phyloP scores from a whole-genome alignment of 106 monocot species.

The Allium fistulosum region DNA sequence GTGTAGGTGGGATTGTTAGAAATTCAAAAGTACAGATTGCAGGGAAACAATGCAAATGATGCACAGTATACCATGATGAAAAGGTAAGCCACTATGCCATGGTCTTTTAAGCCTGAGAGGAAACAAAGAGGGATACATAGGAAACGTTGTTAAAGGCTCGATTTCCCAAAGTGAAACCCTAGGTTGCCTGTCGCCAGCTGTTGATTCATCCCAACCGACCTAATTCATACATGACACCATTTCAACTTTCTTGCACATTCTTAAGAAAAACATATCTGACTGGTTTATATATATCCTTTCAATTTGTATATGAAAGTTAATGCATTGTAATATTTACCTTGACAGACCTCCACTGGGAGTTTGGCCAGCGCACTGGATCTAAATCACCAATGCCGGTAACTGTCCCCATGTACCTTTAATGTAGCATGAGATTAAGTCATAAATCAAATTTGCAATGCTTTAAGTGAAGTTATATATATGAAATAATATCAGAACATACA shows the following conservation, averaged over 20 bases:
- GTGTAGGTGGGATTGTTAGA: too few species aligned
- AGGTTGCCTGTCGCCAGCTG: slow-evolving; percentile 83
- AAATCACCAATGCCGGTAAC: slow-evolving; percentile 56
- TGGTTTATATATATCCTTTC: background rate
- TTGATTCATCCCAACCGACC: slow-evolving; percentile 98
- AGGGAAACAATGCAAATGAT: background rate
- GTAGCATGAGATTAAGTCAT: too few species aligned
- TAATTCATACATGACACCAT: slow-evolving; percentile 8
- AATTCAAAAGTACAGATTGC: too few species aligned
- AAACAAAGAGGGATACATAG: slow-evolving; percentile 91
- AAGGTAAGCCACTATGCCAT: slow-evolving; percentile 53
- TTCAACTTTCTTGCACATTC: slow-evolving; percentile 3
- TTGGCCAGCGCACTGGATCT: slow-evolving; percentile 60
- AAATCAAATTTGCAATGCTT: background rate
- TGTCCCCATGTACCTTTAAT: slow-evolving; percentile 63
- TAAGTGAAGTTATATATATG: background rate
- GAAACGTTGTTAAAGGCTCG: slow-evolving; percentile 88
- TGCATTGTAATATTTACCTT: slow-evolving; percentile 35
- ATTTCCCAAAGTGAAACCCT: slow-evolving; percentile 95
- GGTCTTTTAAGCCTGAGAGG: slow-evolving; percentile 82
- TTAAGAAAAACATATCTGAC: background rate
- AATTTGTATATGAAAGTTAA: background rate
- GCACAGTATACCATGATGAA: slow-evolving; percentile 6
- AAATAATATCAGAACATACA: background rate
- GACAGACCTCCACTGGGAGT: slow-evolving; percentile 82